Conservation (phyloP, 768 basidiomycete genomes). For the Trametopsis cervina region DNA sequence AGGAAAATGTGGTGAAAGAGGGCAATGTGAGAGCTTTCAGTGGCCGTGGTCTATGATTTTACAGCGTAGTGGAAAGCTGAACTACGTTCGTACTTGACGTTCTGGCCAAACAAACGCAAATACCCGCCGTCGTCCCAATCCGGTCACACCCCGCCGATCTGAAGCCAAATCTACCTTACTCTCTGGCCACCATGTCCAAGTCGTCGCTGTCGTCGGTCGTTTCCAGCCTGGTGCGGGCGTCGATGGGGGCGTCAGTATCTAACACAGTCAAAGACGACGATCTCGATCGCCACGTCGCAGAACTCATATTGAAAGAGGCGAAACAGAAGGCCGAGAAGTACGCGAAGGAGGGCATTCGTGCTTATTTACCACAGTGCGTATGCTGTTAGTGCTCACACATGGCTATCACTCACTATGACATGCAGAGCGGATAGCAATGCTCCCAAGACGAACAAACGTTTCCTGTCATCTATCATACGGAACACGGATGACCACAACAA, state of each 20-base stretch:
- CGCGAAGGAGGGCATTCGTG: conserved; percentile 67
- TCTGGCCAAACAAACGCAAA: background rate
- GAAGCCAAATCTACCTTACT: background rate
- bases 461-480: conserved; percentile 78
- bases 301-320: conserved; percentile 88
- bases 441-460: conserved; percentile 78
- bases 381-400: conserved; percentile 9
- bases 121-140: background rate
- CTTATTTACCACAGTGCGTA: conserved; percentile 59
- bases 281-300: conserved; percentile 87
- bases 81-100: too few species aligned
- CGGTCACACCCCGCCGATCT: background rate
- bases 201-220: conserved; percentile 79
- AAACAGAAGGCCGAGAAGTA: conserved; percentile 82
- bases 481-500: conserved; percentile 96
- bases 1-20: too few species aligned
- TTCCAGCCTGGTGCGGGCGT: conserved; percentile 70
- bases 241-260: conserved; percentile 61
- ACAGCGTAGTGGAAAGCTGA: too few species aligned
- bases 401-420: background rate
- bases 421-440: conserved; percentile 61
- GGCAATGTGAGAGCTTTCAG: too few species aligned
- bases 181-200: conserved; percentile 19
- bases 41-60: too few species aligned
- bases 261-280: conserved; percentile 68